Evolutionary conservation across 345 rosid genomes (phyloP), one percentile per base, ranked within the genome.

Genomic region (Euclidium syriacum): DNA sequence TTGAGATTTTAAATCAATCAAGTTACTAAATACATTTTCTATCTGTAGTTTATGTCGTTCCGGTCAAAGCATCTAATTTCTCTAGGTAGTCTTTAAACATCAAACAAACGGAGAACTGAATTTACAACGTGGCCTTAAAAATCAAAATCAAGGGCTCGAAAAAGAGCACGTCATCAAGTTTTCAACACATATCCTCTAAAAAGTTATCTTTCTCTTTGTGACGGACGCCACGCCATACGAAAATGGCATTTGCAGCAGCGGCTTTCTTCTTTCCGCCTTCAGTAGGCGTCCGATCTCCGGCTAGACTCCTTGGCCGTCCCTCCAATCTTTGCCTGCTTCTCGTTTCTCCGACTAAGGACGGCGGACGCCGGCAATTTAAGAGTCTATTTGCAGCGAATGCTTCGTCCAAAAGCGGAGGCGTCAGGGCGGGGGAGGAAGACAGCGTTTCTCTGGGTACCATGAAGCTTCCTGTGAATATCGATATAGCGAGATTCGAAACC

Each of bases 381-480:
- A 70, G 71, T 52, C 48, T 26, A 68, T 54, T 32, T 23, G 40
- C 41, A 16, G 65, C 64, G 18, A 71, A 71, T 54, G 74, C 68
- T 15, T 27, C 32, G 20, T 15, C 59, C 4, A n/a, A 10, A 11
- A 2, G 41, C n/a, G n/a, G n/a, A n/a, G n/a, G n/a, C n/a, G n/a
- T n/a, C n/a, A n/a, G n/a, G 34, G 44, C 83, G 18, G 74, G 81
- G 9, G 79, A 54, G 11, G 78, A 81, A 57, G 87, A 80, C 8
- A 96, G 94, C 4, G 87, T 91, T 33, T 86, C 88, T 57, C 79
- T 88, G 4, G 96, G 96, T 3, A 88, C 96, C 58, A 71, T 85
- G 86, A 85, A 88, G 58, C 79, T 92, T 79, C 95, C 96, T 1
- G 5, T 46, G 2, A 62, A 85, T 33, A 83, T 83, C 10, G 96